Evolutionary conservation across 1,139 yeast species (phyloP), one percentile per base, ranked within the genome.

Genomic region (Pichia sp.): DNA sequence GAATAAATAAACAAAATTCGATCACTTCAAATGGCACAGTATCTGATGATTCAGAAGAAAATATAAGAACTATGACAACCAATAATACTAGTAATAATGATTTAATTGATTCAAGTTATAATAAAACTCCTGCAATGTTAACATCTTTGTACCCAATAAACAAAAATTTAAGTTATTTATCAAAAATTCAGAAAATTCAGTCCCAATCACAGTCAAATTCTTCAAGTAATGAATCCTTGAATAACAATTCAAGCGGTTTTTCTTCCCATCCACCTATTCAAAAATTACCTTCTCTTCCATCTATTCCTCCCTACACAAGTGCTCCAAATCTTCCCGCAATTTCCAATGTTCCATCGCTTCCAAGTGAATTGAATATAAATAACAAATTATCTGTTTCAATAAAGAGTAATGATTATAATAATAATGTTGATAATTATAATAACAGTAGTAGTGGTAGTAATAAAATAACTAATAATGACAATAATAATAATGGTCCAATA

Each of bases 151-250:
- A 53, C 38, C 50, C 56, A 22, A 22, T 53, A 3, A 49, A 46
- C 45, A 53, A 53, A 39, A 51, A 46, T 41, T 18, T 48, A 16
- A 48, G 43, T 27, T 49, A 42, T 42, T 27, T 53, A 19, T 53
- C 53, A 1, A 50, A 48, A 45, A 25, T 53, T 39, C 53, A 53
- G 33, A 53, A 50, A 43, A 28, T 45, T 29, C 50, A 53, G 19
- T 36, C 41, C 10, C 41, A 36, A 10, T 36, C 41, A 18, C 41
- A 36, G n/a, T 52, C 54, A 42, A 46, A 41, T 19, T 48, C 56
- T 16, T 48, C 56, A 34, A 44, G 49, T 36, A 29, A 28, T 9
- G 48, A 49, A 18, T 45, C 51, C 10, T 33, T 43, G 16, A 25
- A 22, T 22, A 36, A 34, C 14, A 38, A 25, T 39, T 39, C 29